A percentile compares a stretch with the other conserved stretches of the same genome.
Evolutionary conservation across 2,329 filamentous ascomycete species (phyloP).

Genomic region (Beauveria australis): DNA sequence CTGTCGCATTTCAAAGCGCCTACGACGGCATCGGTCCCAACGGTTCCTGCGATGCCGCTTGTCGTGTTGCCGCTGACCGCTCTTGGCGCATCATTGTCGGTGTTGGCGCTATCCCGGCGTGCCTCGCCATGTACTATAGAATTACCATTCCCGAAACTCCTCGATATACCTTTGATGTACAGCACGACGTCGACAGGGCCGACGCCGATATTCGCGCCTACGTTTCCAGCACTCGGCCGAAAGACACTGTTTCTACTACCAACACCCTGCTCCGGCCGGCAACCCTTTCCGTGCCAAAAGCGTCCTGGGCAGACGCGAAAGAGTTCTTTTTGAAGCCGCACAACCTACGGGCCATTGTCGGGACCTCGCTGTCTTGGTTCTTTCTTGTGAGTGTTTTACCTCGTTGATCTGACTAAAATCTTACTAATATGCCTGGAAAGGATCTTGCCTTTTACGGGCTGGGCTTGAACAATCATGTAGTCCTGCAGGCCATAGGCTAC

Average conservation of each 20-base stretch:
- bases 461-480: constrained; percentile 65
- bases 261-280: constrained; percentile 35
- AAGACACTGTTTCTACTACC: not conserved
- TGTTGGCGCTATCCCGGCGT: constrained; percentile 69
- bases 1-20: constrained; percentile 51
- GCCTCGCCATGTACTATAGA: constrained; percentile 75
- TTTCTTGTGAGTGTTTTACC: constrained; percentile 44
- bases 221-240: constrained; percentile 32
- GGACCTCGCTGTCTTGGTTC: constrained; percentile 76
- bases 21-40: constrained; percentile 35
- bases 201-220: constrained; percentile 62
- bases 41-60: constrained; percentile 49
- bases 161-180: constrained; percentile 74
- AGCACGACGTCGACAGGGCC: constrained; percentile 66
- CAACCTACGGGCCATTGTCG: constrained; percentile 63
- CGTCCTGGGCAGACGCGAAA: constrained; percentile 61
- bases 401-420: not conserved
- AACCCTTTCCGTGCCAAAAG: constrained; percentile 55
- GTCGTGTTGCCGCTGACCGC: constrained; percentile 64
- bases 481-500: constrained; percentile 67
- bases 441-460: constrained; percentile 64
- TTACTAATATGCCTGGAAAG: constrained; percentile 21
- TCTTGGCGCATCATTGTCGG: constrained; percentile 78
- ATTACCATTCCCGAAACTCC: constrained; percentile 81
- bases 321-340: constrained; percentile 61